These are phyloP conservation scores for Clavispora fructus DNA, from an alignment of 805 yeast species.

Conservation along the genomic window DNA sequence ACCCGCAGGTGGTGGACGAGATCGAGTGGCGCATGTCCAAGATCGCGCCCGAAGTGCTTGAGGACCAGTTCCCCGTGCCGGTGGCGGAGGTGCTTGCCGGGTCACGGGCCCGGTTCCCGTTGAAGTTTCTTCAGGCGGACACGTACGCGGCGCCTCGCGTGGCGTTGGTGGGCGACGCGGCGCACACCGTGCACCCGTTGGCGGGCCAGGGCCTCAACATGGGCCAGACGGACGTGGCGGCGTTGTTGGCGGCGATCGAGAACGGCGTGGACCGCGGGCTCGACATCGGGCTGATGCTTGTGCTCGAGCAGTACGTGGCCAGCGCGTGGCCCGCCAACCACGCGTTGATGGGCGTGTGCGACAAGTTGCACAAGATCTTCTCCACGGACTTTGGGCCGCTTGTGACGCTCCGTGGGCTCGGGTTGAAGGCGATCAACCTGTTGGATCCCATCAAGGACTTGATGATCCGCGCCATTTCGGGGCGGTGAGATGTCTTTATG, in stretches of 20 bases:
- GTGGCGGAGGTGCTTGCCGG: constrained; percentile 52
- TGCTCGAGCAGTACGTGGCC: constrained; percentile 81
- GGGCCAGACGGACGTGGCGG: constrained; percentile 91
- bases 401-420: constrained; percentile 69
- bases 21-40: constrained; percentile 63
- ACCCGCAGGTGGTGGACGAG: constrained; percentile 55
- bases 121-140: constrained; percentile 86
- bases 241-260: constrained; percentile 65
- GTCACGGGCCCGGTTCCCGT: constrained; percentile 84
- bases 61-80: constrained; percentile 62
- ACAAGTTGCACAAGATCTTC: constrained; percentile 84
- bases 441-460: constrained; percentile 62
- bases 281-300: constrained; percentile 79
- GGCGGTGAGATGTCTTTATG: constrained; percentile 9
- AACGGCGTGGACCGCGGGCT: constrained; percentile 69
- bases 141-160: constrained; percentile 77
- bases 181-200: constrained; percentile 94
- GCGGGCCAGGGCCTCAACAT: constrained; percentile 98
- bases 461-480: constrained; percentile 48
- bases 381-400: constrained; percentile 68
- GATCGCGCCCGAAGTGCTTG: constrained; percentile 40
- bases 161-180: constrained; percentile 97
- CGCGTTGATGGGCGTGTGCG: constrained; percentile 78
- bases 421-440: constrained; percentile 64
- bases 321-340: constrained; percentile 80